Evolutionary conservation across 2,329 filamentous ascomycete genomes (phyloP), one percentile per base, ranked within the genome.

Genomic region (Hymenoscyphus occultus): DNA sequence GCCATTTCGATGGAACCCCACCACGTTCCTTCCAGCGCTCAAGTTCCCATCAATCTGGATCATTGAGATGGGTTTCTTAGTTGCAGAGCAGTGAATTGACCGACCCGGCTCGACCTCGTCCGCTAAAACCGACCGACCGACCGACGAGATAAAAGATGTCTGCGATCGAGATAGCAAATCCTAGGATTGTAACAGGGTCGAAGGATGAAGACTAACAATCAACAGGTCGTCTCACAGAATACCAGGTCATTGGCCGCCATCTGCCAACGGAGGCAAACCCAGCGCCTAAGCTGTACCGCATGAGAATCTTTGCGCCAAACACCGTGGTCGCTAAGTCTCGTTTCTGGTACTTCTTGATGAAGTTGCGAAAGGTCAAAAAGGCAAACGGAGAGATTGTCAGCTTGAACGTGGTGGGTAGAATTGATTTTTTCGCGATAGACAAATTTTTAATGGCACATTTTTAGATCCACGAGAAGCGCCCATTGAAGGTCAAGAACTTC

Each of bases 321-420:
- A 86, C 90, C 78, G 95, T 97, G 75, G 93, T 99, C 78, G 95
- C 96, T 81, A 99, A 99, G 90, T 97, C 93, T 80, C 92, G 95
- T 80, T 99, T 97, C 91, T 99, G 96, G 96, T 99, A 99, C 89
- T 99, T 99, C 89, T 85, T 99, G 82, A 92, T 93, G 83, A 96
- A 96, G 87, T 88, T 99, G 79, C 90, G 92, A 81, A 99, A 99
- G 90, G 93, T 99, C 86, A 99, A 99, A 93, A 99, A 99, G 92
- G 90, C 94, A 80, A 98, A 96, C 80, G 95, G 95, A 82, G 95
- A 99, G 90, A 97, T 99, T 80, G 93, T 99, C 81, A 91, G 87
- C 82, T 83, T 98, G 84, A 98, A 98, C 86, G 85, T 90, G 86
- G 94, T 97, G 89, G 78, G 90, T 85, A 70, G 14, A 28, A 57